These are phyloP conservation scores for Coemansia sp. DNA, from an alignment of 192 early-diverging fungal genomes.

Conservation along the genomic window DNA sequence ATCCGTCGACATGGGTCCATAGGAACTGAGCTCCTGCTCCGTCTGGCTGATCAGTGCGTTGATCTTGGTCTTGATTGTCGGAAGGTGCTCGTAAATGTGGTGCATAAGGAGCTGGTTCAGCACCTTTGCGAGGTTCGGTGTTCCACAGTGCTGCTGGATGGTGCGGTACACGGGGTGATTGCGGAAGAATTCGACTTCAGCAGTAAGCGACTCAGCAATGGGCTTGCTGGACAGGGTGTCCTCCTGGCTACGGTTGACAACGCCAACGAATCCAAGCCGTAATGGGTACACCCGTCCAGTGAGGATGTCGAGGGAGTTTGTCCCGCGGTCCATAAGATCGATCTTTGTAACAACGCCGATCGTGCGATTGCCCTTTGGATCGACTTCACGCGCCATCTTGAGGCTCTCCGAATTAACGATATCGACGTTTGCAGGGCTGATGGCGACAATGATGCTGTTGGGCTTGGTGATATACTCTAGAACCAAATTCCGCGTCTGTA, in stretches of 20 bases:
- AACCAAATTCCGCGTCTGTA: constrained; percentile 74
- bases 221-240: constrained; percentile 74
- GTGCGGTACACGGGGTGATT: constrained; percentile 72
- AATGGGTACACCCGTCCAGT: constrained; percentile 76
- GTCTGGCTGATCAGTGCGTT: constrained; percentile 77
- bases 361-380: constrained; percentile 76
- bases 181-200: constrained; percentile 71
- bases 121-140: constrained; percentile 66
- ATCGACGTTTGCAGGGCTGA: constrained; percentile 81
- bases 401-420: constrained; percentile 84
- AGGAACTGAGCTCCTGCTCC: constrained; percentile 71
- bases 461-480: constrained; percentile 81
- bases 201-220: constrained; percentile 68
- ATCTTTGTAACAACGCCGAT: constrained; percentile 83
- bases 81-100: constrained; percentile 79
- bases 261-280: constrained; percentile 80
- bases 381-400: constrained; percentile 84
- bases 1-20: constrained; percentile 58
- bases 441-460: constrained; percentile 84
- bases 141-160: constrained; percentile 73
- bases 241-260: constrained; percentile 82
- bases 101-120: constrained; percentile 77
- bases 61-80: constrained; percentile 75
- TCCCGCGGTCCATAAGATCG: constrained; percentile 85
- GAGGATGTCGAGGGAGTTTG: constrained; percentile 78